Conservation (phyloP, 768 basidiomycete genomes). For the Gloeopeniophorella convolvens region DNA sequence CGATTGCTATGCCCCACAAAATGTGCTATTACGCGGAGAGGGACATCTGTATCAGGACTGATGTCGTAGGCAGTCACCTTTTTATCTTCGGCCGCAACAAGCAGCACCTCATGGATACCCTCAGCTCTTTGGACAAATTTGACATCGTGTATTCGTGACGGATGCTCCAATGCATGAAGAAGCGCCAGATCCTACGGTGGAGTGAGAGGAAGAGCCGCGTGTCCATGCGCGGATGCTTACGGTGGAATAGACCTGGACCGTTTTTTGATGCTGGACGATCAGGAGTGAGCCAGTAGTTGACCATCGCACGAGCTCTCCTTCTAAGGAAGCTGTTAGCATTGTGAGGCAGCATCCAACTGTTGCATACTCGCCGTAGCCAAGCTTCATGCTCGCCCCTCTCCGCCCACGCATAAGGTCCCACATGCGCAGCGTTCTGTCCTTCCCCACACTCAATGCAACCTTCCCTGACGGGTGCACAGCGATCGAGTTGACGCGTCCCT, state of each 20-base stretch:
- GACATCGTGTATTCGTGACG: constrained; percentile 80
- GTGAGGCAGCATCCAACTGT: neutral
- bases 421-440: constrained; percentile 86
- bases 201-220: neutral
- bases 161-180: constrained; percentile 64
- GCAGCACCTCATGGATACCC: constrained; percentile 58
- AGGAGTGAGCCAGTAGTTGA: constrained; percentile 72
- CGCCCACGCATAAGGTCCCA: constrained; percentile 98
- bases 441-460: constrained; percentile 85
- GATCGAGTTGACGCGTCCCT: constrained; percentile 83
- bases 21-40: constrained; percentile 59
- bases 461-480: constrained; percentile 93
- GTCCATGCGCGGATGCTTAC: constrained; percentile 34
- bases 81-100: constrained; percentile 88
- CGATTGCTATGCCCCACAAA: constrained; percentile 82
- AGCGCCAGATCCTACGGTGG: constrained; percentile 65
- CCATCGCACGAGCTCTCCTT: constrained; percentile 92
- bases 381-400: constrained; percentile 80
- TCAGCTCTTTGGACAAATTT: constrained; percentile 61
- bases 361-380: constrained; percentile 67
- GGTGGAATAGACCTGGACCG: constrained; percentile 78
- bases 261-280: constrained; percentile 68
- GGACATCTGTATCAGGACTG: constrained; percentile 35
- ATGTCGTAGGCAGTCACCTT: constrained; percentile 74
- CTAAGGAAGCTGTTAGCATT: constrained; percentile 32